Evolutionary conservation across 1,284 basidiomycete genomes (phyloP), one percentile per base, ranked within the genome.

Genomic region (Sporisorium exsertum): DNA sequence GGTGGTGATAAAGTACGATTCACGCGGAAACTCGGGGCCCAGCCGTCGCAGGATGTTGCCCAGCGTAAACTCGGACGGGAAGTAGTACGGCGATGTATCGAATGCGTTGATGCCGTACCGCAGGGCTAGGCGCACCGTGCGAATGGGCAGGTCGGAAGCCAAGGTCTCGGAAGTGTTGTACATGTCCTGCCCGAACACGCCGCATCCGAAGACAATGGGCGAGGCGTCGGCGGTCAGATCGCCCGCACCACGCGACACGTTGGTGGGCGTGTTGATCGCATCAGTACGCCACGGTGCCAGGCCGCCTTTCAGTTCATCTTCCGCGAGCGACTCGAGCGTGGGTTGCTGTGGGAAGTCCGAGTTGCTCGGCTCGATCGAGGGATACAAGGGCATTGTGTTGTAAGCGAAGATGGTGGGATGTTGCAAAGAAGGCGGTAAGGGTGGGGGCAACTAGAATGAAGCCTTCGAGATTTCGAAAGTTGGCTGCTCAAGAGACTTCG

Each of bases 101-200:
- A 99, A 94, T 0, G 93, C 92, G 52, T 88, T 89, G 70, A 98
- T 92, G 20, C 95, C 95, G 86, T 95, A 95, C 53, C 93, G 58
- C 55, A 85, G 68, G 27, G 79, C 78, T 24, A 95, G 89, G 27
- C 94, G 89, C 18, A 95, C 62, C 3, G 80, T 82, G 42, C 71
- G 79, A 15, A 81, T 51, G 29, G 80, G 77, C 4, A 76, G 43
- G 33, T 77, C 58, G 47, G 77, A 74, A 16, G 72, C 55, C 8
- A 81, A 40, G 5, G 77, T 72, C 18, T 60, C 37, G 24, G 80
- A 67, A 6, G 63, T 59, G 45, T 81, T 83, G 76, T 83, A 85
- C 80, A 83, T 83, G 40, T 79, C 82, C 0, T 66, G 58, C 2
- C 82, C 83, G 51, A 84, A 82, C 1, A 79, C 79, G 29, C 81